Evolutionary conservation across 805 yeast genomes (phyloP), one percentile per base, ranked within the genome.

Genomic region (Saturnispora bothae): DNA sequence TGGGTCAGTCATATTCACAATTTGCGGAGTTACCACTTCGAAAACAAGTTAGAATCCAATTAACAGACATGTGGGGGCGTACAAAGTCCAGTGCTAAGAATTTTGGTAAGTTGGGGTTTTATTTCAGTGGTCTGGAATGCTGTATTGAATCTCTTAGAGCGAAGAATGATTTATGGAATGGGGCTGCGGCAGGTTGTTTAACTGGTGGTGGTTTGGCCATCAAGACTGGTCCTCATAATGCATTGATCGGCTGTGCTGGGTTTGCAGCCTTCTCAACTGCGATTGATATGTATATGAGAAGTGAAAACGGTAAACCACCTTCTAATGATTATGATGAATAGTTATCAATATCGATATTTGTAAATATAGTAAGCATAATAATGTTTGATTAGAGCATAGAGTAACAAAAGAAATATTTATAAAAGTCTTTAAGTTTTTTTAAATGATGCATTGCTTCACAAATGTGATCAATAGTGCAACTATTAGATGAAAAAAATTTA

Each of bases 191-290:
- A 4, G 98, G 98, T 2, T 92, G 96, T 61, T 66, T 89, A 27
- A 92, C 98, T 1, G 98, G 98, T 31, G 98, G 95, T 25, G 96
- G 95, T 0, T 69, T 92, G 37, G 94, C 96, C 2, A 71, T 83
- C 48, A 84, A 82, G 54, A 76, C 92, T 34, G 98, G 98, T 1
- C 98, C 98, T 1, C 86, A 79, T 50, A 94, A 95, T 21, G 92
- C 95, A 0, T 50, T 77, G 19, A 57, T 88, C 42, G 98, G 98
- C 1, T 92, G 97, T 67, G 96, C 94, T 20, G 98, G 96, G 7
- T 92, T 92, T 64, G 96, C 97, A 3, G 95, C 92, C 6, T 92
- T 92, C 58, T 80, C 94, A 40, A 78, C 85, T 4, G 95, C 94
- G 5, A 75, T 88, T 42, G 96, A 88, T 55, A 56, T 82, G 47